phyloP scores from a whole-genome alignment of 441 rosid genomes.

The Manihot esculenta region DNA sequence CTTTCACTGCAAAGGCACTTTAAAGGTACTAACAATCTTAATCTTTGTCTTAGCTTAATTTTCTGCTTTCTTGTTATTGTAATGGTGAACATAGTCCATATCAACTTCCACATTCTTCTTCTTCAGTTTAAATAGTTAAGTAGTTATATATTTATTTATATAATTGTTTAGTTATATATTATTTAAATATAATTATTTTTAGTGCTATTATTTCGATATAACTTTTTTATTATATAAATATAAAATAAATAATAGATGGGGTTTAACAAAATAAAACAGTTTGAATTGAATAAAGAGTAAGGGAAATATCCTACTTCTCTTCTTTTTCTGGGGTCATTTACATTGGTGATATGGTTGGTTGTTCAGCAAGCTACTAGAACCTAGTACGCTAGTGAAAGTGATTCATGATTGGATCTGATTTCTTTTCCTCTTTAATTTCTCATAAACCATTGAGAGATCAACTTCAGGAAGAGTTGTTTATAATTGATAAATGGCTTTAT shows the following conservation, averaged over 20 bases:
- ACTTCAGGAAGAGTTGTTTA: neutral
- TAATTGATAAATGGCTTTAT: neutral
- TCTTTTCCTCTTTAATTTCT: neutral
- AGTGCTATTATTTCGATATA: no score
- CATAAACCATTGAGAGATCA: neutral
- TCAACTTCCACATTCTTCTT: neutral
- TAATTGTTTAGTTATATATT: neutral
- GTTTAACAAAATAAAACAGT: no score
- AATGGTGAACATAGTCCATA: constrained; percentile 14
- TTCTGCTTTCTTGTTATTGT: neutral
- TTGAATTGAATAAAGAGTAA: no score
- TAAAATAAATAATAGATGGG: no score
- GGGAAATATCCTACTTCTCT: no score
- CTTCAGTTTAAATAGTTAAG: neutral
- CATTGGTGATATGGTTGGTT: neutral
- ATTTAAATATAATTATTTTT: no score
- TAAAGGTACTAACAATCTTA: constrained; percentile 50
- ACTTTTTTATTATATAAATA: no score
- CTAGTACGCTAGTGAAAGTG: neutral
- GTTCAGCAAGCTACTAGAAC: no score
- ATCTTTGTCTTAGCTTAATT: neutral
- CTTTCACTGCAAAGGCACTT: constrained; percentile 86
- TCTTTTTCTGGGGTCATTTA: no score
- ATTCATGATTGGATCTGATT: neutral
- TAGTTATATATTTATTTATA: neutral